Evolutionary conservation across 208 protist genomes (phyloP).

Genomic region (Trypanosoma cruzi): DNA sequence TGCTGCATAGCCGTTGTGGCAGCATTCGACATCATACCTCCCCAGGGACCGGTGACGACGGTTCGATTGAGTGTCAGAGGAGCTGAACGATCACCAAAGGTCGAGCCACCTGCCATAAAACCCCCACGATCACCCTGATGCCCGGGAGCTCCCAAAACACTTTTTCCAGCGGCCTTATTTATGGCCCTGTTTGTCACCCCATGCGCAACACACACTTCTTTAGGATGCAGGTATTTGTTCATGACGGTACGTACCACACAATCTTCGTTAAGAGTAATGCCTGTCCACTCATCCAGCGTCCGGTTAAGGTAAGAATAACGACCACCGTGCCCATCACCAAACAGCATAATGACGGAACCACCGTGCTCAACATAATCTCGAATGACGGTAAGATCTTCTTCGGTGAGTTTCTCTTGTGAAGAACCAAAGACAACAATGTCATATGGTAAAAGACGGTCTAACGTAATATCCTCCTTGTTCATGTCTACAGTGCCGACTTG

Average conservation of each 20-base stretch:
- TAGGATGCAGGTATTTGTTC: constrained; percentile 97
- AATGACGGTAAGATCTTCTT: constrained; percentile 79
- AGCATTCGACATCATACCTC: constrained; percentile 30
- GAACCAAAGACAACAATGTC: constrained; percentile 85
- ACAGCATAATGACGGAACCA: constrained; percentile 90
- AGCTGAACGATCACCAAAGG: constrained; percentile 17
- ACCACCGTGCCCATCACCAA: constrained; percentile 93
- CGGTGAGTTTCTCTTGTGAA: constrained; percentile 73
- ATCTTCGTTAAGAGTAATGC: constrained; percentile 94
- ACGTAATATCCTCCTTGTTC: constrained; percentile 90
- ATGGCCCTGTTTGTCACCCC: constrained; percentile 96
- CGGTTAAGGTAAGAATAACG: constrained; percentile 82
- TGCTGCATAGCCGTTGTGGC: constrained; percentile 32
- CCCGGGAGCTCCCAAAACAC: constrained; percentile 49
- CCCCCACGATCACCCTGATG: constrained; percentile 10
- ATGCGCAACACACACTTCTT: constrained; percentile 94
- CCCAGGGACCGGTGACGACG: constrained; percentile 28
- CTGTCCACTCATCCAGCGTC: constrained; percentile 88
- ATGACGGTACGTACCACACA: constrained; percentile 95
- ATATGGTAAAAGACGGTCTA: constrained; percentile 69
- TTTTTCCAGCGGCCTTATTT: constrained; percentile 92
- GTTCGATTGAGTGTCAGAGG: constrained; percentile 66
- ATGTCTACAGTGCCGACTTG: constrained; percentile 78
- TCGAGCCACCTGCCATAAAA: background rate
- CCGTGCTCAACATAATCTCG: constrained; percentile 88